Base-by-base conservation (phyloP, 192 early-diverging fungal species). In the Bifiguratus adelaidae region DNA sequence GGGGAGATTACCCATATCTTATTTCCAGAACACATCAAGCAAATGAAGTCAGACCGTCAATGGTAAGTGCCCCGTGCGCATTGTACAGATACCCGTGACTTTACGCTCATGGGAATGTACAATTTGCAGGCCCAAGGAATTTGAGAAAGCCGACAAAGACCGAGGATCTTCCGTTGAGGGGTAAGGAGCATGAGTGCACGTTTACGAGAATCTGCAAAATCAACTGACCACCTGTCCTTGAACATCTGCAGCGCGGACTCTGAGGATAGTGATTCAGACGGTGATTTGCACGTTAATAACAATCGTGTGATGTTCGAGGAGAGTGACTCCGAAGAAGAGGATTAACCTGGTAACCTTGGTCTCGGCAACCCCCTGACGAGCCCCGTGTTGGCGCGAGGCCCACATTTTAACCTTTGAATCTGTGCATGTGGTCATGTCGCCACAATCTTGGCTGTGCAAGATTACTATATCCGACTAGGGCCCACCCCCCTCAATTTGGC, bases 1-100 rank as follows among this genome's bases (percentile, higher is more conserved):
- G 88, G 85, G 30, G 86, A 91, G 53, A 83, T 91, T 30, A 65
- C 73, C 0, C 73, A 78, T 56, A 77, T 88, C 13, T 65, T 91
- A 22, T 76, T 88, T 53, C 64, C 81, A 0, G 71, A 79, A 13
- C 83, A 91, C 42, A 70, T 91, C 30, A 87, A 86, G 50, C 45
- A 79, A 20, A 58, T 88, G 19, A 78, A 76, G 38, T 52, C 60
- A 12, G n/a, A 65, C 24, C 71, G 74, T 5, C 60, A 73, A 56
- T 84, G 82, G 82, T 73, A 63, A 44, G 22, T 46, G 4, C 8
- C 13, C n/a, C n/a, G n/a, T n/a, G n/a, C n/a, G n/a, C n/a, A n/a
- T n/a, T n/a, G n/a, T n/a, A 36, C 35, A 18, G 22, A 8, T 6
- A 15, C 3, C 0, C 20, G 25, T 19, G n/a, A 7, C 6, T 2